Evolutionary conservation across 140 eudicot species (phyloP).

Genomic region (Cichorium intybus): DNA sequence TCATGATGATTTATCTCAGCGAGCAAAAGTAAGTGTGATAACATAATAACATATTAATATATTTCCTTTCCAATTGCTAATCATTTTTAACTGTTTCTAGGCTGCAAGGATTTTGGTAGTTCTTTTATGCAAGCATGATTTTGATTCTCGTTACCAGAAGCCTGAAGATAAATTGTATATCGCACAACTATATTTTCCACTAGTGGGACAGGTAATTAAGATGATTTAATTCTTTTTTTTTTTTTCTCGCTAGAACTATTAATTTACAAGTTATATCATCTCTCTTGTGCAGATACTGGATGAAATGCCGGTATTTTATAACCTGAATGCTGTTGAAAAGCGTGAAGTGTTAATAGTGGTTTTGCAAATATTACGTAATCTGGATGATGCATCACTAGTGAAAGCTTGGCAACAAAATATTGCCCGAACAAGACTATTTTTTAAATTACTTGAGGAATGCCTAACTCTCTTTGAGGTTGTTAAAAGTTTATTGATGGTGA

Average conservation of each 20-base stretch:
- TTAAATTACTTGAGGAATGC: slow-evolving; percentile 90
- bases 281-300: slow-evolving; percentile 73
- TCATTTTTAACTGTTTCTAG: slow-evolving; percentile 38
- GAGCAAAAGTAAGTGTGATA: slow-evolving; percentile 71
- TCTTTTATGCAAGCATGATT: slow-evolving; percentile 93
- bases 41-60: slow-evolving; percentile 2
- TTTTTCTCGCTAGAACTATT: neutral
- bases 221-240: slow-evolving; percentile 3
- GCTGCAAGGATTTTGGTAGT: slow-evolving; percentile 96
- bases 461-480: slow-evolving; percentile 81
- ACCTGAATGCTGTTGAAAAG: slow-evolving; percentile 83
- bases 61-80: neutral
- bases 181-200: slow-evolving; percentile 92
- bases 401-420: slow-evolving; percentile 97
- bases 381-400: slow-evolving; percentile 88
- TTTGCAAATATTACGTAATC: slow-evolving; percentile 87
- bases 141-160: slow-evolving; percentile 94
- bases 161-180: slow-evolving; percentile 94
- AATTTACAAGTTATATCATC: neutral
- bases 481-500: too few species aligned
- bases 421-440: slow-evolving; percentile 91
- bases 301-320: slow-evolving; percentile 98
- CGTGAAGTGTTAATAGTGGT: slow-evolving; percentile 88
- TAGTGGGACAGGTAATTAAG: slow-evolving; percentile 80
- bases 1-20: slow-evolving; percentile 86